These are phyloP conservation scores for Colletotrichum tofieldiae DNA, from an alignment of 2,329 filamentous ascomycete species.

Conservation along the genomic window DNA sequence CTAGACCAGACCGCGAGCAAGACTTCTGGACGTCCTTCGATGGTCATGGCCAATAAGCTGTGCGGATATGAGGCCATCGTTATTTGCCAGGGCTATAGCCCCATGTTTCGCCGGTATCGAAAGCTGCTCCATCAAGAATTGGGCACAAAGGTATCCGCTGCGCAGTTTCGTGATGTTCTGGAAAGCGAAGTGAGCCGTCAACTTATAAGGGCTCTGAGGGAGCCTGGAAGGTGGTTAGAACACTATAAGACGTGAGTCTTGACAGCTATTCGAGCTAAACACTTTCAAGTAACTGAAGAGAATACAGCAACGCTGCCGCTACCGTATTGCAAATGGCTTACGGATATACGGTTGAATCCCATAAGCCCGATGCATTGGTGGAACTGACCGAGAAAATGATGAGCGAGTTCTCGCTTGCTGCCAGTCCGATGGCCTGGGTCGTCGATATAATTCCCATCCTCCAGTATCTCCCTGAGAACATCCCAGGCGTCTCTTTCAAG, in stretches of 20 bases:
- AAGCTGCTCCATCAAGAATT: slow-evolving; percentile 49
- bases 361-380: slow-evolving; percentile 51
- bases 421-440: slow-evolving; percentile 51
- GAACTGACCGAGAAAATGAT: slow-evolving; percentile 50
- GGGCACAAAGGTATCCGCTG: slow-evolving; percentile 48
- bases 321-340: slow-evolving; percentile 35
- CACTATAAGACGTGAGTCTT: slow-evolving; percentile 43
- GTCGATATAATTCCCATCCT: slow-evolving; percentile 53
- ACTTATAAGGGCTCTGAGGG: slow-evolving; percentile 23
- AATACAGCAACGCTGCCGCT: slow-evolving; percentile 22
- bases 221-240: slow-evolving; percentile 32
- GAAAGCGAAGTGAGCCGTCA: slow-evolving; percentile 32
- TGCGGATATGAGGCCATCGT: slow-evolving; percentile 49
- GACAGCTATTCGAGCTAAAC: neutral
- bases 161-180: slow-evolving; percentile 41
- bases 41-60: slow-evolving; percentile 48
- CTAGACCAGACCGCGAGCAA: slow-evolving; percentile 54
- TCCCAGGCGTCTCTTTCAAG: slow-evolving; percentile 52
- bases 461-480: slow-evolving; percentile 49
- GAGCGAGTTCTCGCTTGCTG: slow-evolving; percentile 48
- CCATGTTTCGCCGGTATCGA: slow-evolving; percentile 46
- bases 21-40: slow-evolving; percentile 51
- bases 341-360: slow-evolving; percentile 49
- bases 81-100: slow-evolving; percentile 46
- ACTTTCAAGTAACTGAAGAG: neutral